Evolutionary conservation across 306 rosid genomes (phyloP).

Genomic region (Cucurbita pepo): DNA sequence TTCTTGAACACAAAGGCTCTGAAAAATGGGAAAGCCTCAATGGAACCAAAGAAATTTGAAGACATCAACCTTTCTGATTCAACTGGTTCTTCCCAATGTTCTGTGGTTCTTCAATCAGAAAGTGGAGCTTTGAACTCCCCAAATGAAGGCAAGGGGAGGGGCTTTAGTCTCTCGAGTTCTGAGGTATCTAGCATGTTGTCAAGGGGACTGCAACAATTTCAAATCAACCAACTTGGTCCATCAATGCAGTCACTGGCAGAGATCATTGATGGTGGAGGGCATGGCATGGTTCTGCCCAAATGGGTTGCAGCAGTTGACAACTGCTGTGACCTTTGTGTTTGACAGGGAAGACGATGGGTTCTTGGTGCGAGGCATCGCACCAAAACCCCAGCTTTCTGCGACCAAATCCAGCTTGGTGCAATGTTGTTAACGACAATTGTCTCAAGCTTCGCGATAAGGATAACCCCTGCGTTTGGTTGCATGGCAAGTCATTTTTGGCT

Average conservation of each 20-base stretch:
- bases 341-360: constrained; percentile 15
- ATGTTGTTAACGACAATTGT: constrained; percentile 9
- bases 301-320: constrained; percentile 65
- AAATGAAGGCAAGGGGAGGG: constrained; percentile 43
- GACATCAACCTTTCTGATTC: constrained; percentile 17
- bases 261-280: constrained; percentile 33
- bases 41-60: constrained; percentile 18
- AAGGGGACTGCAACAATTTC: constrained; percentile 31
- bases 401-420: constrained; percentile 32
- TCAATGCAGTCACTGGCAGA: constrained; percentile 31
- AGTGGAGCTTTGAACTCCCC: constrained; percentile 54
- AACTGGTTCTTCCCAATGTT: constrained; percentile 56
- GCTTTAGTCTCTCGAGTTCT: constrained; percentile 44
- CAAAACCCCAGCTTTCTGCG: constrained; percentile 21
- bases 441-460: constrained; percentile 10
- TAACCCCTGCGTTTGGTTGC: constrained; percentile 42
- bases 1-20: constrained; percentile 50
- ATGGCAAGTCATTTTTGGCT: constrained; percentile 70
- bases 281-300: constrained; percentile 42
- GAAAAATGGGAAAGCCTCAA: constrained; percentile 13
- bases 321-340: constrained; percentile 60
- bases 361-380: neutral
- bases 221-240: constrained; percentile 33
- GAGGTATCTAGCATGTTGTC: constrained; percentile 68
- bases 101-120: constrained; percentile 58